These are phyloP conservation scores for Saccharomyces pastorianus DNA, from an alignment of 1,139 yeast genomes.

Conservation along the genomic window DNA sequence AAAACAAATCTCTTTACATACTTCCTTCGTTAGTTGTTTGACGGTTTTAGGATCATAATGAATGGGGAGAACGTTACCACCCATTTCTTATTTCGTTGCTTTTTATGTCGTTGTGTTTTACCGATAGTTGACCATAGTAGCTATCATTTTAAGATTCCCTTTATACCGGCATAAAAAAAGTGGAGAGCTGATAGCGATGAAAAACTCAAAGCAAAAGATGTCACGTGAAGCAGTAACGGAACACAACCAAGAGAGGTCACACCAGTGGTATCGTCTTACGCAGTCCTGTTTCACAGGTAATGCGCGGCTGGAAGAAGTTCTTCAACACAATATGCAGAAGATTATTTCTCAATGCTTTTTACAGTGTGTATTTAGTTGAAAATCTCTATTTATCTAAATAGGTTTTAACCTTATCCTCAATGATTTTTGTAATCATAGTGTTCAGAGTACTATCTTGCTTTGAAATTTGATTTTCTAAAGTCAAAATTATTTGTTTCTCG, in stretches of 20 bases:
- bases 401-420: slow-evolving; percentile 21
- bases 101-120: not conserved
- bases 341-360: too few relatives aligned
- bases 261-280: too few relatives aligned
- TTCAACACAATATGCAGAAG: too few relatives aligned
- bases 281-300: too few relatives aligned
- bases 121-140: not conserved
- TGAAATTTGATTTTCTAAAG: slow-evolving; percentile 47
- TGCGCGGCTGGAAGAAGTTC: too few relatives aligned
- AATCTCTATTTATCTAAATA: slow-evolving; percentile 6
- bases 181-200: not conserved
- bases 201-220: too few relatives aligned
- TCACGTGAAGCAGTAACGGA: too few relatives aligned
- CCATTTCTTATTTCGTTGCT: slow-evolving; percentile 7
- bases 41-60: slow-evolving; percentile 33
- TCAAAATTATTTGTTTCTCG: slow-evolving; percentile 68
- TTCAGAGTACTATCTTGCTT: slow-evolving; percentile 28
- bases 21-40: slow-evolving; percentile 25
- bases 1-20: slow-evolving; percentile 5
- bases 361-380: too few relatives aligned
- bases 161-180: not conserved
- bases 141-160: not conserved
- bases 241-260: too few relatives aligned
- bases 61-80: slow-evolving; percentile 27
- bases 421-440: slow-evolving; percentile 16